Evolutionary conservation across 768 basidiomycete species (phyloP), one percentile per base, ranked within the genome.

Genomic region (Nidularia sp.): DNA sequence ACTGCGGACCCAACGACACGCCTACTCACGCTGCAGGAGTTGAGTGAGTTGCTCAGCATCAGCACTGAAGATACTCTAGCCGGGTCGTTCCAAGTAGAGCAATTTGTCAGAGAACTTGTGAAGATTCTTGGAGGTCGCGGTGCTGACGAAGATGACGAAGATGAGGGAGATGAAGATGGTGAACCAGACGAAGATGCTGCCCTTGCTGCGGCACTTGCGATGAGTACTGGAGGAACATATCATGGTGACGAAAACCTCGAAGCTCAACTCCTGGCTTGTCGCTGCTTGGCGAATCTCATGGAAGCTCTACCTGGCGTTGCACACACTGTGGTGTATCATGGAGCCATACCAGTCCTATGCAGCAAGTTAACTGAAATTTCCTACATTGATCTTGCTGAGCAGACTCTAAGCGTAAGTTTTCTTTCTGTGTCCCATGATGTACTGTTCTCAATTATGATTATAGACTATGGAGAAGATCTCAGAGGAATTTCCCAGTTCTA

Each of bases 391-490:
- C 78, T 99, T 45, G 97, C 97, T 9, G 97, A 98, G 66, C 97
- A 99, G 72, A 98, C 96, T 6, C 73, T 99, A 58, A 95, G 92
- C 64, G 96, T 98, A 75, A 75, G 94, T 9, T 34, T 50, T 58
- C 45, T 60, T 49, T 53, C 47, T 31, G 45, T 34, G 47, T 46
- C 52, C 47, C 48, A 32, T 52, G 47, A 59, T 54, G 55, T 62
- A 49, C 47, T 53, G 53, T 59, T 55, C 51, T 52, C 48, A 52
- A 55, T n/a, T 41, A 43, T 7, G 7, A 25, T 44, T 57, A 29
- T 55, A 98, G 96, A 99, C 96, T 0, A 76, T 97, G 74, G 93
- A 98, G 73, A 99, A 99, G 73, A 95, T 99, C 34, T 96, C 96
- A 2, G 93, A 96, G 65, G 97, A 98, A 68, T 95, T 94, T 58